These are phyloP conservation scores for Sclerotinia subarctica DNA, from an alignment of 2,329 filamentous ascomycete species.

Conservation along the genomic window DNA sequence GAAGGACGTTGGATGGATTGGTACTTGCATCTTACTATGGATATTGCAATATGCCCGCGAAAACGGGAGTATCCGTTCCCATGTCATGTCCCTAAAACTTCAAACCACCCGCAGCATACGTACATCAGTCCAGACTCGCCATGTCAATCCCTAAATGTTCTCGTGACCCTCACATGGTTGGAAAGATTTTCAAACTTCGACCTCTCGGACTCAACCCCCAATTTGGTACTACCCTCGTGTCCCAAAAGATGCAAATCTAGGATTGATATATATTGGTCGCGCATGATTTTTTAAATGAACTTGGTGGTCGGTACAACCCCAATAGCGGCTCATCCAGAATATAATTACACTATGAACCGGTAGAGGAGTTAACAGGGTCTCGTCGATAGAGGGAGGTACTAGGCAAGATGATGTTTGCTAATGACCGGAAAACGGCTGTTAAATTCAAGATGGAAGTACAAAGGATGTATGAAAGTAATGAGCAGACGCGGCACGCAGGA, in stretches of 20 bases:
- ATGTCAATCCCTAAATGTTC: conserved; percentile 24
- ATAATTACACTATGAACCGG: conserved; percentile 11
- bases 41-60: conserved; percentile 21
- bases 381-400: neutral
- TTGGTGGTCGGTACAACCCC: conserved; percentile 26
- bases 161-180: conserved; percentile 35
- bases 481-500: conserved; percentile 18
- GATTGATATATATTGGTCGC: conserved; percentile 26
- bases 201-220: conserved; percentile 22
- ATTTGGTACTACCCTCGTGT: conserved; percentile 34
- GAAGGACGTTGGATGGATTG: conserved; percentile 14
- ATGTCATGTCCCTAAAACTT: conserved; percentile 14
- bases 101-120: conserved; percentile 12
- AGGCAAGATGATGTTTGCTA: conserved; percentile 17
- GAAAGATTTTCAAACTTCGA: conserved; percentile 11
- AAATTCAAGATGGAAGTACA: conserved; percentile 16
- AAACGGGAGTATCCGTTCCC: conserved; percentile 33
- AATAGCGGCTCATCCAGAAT: conserved; percentile 31
- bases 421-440: conserved; percentile 22
- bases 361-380: conserved; percentile 14
- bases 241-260: conserved; percentile 31
- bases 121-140: conserved; percentile 20
- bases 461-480: conserved; percentile 12
- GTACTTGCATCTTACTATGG: conserved; percentile 18
- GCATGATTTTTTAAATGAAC: conserved; percentile 24